Conservation (phyloP, 1,284 basidiomycete genomes). For the Fomitopsis betulina region DNA sequence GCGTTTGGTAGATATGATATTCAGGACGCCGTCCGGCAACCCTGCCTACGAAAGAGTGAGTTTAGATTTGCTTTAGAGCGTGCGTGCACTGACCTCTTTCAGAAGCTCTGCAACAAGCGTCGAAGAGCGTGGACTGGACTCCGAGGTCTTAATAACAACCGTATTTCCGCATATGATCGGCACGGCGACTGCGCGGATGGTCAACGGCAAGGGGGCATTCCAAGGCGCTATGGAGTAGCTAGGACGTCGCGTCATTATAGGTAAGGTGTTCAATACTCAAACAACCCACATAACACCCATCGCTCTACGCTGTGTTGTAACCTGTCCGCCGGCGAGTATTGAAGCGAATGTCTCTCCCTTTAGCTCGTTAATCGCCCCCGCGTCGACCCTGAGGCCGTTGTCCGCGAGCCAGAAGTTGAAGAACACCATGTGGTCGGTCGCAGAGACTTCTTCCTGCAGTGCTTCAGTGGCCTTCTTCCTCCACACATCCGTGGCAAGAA, state of each 20-base stretch:
- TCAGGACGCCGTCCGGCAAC: slow-evolving; percentile 14
- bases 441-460: slow-evolving; percentile 36
- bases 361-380: background rate
- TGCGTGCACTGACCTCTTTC: slow-evolving; percentile 29
- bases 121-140: slow-evolving; percentile 48
- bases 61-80: background rate
- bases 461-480: slow-evolving; percentile 29
- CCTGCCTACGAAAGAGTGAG: slow-evolving; percentile 9
- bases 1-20: slow-evolving; percentile 9
- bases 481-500: slow-evolving; percentile 39
- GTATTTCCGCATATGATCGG: slow-evolving; percentile 61
- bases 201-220: slow-evolving; percentile 41
- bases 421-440: slow-evolving; percentile 3
- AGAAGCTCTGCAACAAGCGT: slow-evolving; percentile 45
- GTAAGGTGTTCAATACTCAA: background rate
- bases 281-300: slow-evolving; percentile 28
- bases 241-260: background rate
- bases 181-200: slow-evolving; percentile 43
- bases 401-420: too few relatives aligned
- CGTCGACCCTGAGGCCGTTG: too few relatives aligned
- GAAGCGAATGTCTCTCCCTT: slow-evolving; percentile 30
- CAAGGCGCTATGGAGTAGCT: slow-evolving; percentile 26
- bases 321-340: slow-evolving; percentile 25
- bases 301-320: slow-evolving; percentile 26
- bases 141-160: slow-evolving; percentile 56